Evolutionary conservation across 352 stramenopile species (phyloP).

Genomic region (Phytophthora quininea): DNA sequence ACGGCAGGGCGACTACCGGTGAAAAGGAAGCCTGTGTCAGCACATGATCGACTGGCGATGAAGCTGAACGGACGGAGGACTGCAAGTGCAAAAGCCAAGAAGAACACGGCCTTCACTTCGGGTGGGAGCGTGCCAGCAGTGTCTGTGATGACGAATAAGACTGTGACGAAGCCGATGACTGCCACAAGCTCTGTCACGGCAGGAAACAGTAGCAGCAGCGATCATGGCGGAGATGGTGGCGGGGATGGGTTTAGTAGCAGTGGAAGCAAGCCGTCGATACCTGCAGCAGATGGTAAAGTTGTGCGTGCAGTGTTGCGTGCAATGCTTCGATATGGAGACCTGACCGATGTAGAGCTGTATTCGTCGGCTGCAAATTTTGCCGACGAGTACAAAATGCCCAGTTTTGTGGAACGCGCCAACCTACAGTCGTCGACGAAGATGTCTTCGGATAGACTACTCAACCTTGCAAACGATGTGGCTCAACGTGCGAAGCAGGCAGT

Average conservation of each 20-base stretch:
- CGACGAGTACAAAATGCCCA: conserved; percentile 80
- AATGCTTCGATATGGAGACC: conserved; percentile 80
- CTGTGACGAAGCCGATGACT: conserved; percentile 34
- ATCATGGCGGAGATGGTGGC: conserved; percentile 51
- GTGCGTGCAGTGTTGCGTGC: conserved; percentile 71
- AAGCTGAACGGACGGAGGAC: conserved; percentile 72
- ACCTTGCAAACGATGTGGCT: conserved; percentile 69
- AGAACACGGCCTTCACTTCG: conserved; percentile 25
- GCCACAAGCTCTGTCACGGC: conserved; percentile 23
- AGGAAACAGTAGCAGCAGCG: conserved; percentile 31
- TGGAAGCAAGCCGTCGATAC: conserved; percentile 30
- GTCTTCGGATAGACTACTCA: conserved; percentile 55
- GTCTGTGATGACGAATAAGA: conserved; percentile 56
- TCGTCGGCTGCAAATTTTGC: conserved; percentile 59
- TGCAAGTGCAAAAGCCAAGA: conserved; percentile 56
- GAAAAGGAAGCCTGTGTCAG: conserved; percentile 77
- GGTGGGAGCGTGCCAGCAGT: conserved; percentile 52
- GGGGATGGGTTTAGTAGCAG: conserved; percentile 43
- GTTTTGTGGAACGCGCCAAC: conserved; percentile 75
- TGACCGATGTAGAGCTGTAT: conserved; percentile 77
- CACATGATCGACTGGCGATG: conserved; percentile 71
- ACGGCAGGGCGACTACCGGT: conserved; percentile 37
- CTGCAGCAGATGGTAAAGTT: conserved; percentile 55
- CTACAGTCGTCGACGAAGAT: conserved; percentile 60
- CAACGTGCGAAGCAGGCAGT: conserved; percentile 56